Evolutionary conservation across 306 rosid species (phyloP), one percentile per base, ranked within the genome.

Genomic region (Cicer bijugum): DNA sequence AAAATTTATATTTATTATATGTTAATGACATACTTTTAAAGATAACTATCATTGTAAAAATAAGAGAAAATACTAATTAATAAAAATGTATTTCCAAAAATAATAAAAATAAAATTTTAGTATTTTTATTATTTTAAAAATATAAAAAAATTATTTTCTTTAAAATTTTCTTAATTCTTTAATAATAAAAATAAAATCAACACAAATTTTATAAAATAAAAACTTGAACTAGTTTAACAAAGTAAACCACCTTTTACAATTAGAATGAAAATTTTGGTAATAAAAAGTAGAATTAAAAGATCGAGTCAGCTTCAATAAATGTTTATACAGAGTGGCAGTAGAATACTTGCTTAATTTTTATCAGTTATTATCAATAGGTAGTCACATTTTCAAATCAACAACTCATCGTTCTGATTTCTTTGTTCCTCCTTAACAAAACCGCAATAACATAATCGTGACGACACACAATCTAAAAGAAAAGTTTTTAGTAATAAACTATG

Each of bases 301-400:
- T 62, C 10, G 11, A 56, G 44, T 39, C 10, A 75, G 64, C 72
- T 63, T 38, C 64, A 75, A 50, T 75, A 50, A 75, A 63, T 75
- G 11, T 44, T 38, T 33, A 56, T 68, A 48, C 58, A 50, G 72
- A 12, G 64, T 19, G 53, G 51, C 70, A 37, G 58, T 60, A 33
- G 44, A 35, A 42, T 51, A 65, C 9, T 64, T 17, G 12, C 55
- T 66, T 66, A 39, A 2, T 64, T 64, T 16, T 9, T 42, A 42
- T 38, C 12, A 4, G 2, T 64, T 39, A 8, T 14, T 39, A 64
- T 42, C 33, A 63, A 63, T 40, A 10, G 14, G 14, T 65, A 43
- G 70, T 44, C 45, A 39, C 72, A 12, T 46, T 74, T 35, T 74
- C 19, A 74, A 60, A 74, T 60, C 48, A 56, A 15, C 33, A 16